Conservation (phyloP, 768 basidiomycete genomes). For the Trametes maxima region DNA sequence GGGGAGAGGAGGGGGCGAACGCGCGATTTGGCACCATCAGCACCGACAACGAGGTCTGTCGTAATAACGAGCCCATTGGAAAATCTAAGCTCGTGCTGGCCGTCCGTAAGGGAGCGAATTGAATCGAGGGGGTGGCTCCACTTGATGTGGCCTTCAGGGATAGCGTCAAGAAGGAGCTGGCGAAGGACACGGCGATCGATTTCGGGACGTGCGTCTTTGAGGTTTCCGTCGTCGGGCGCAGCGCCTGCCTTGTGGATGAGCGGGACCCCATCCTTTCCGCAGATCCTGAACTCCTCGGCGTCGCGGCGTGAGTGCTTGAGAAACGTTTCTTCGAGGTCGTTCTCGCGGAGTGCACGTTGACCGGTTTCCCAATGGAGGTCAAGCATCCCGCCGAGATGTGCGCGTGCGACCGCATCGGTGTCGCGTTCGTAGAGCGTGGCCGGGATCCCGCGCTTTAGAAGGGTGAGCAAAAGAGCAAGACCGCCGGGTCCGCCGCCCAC, state of each 20-base stretch:
- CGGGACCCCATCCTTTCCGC: neutral
- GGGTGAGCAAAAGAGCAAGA: slow-evolving; percentile 9
- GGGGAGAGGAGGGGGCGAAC: slow-evolving; percentile 38
- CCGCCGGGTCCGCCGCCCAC: slow-evolving; percentile 8
- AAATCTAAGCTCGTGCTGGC: slow-evolving; percentile 25
- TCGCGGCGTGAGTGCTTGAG: neutral
- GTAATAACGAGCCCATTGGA: neutral
- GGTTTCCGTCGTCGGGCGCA: neutral
- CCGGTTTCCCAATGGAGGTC: slow-evolving; percentile 11
- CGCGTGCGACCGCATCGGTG: neutral
- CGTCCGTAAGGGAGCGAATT: slow-evolving; percentile 30
- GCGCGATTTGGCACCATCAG: slow-evolving; percentile 46
- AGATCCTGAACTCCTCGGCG: neutral
- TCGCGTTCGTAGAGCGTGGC: slow-evolving; percentile 16
- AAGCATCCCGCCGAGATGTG: slow-evolving; percentile 10
- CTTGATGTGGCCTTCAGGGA: slow-evolving; percentile 38
- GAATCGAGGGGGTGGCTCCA: slow-evolving; percentile 44
- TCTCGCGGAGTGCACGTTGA: slow-evolving; percentile 16
- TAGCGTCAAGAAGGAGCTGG: slow-evolving; percentile 9
- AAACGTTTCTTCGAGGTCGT: slow-evolving; percentile 10
- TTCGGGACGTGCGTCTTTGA: neutral
- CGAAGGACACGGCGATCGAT: slow-evolving; percentile 14
- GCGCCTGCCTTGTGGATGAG: neutral
- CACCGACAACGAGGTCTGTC: slow-evolving; percentile 36
- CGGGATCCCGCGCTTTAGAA: slow-evolving; percentile 7